Percentiles rank a stretch among this genome's conserved stretches.
These are phyloP conservation scores for Lobulomyces angularis DNA, from an alignment of 192 early-diverging fungal species.

Conservation along the genomic window DNA sequence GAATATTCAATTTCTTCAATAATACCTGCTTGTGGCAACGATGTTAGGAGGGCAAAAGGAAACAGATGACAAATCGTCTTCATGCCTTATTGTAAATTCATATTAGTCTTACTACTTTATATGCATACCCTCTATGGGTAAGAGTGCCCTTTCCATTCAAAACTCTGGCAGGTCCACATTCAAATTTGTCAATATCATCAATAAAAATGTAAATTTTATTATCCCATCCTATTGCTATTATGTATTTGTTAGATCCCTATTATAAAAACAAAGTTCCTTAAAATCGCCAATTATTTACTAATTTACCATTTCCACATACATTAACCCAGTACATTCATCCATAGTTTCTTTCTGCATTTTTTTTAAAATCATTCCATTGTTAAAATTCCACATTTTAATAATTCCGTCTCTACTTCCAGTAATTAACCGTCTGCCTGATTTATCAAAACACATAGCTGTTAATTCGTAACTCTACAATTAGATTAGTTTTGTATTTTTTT, in stretches of 20 bases:
- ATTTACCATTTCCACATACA: constrained; percentile 42
- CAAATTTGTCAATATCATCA: constrained; percentile 41
- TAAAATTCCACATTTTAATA: constrained; percentile 61
- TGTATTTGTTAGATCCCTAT: constrained; percentile 41
- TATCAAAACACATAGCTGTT: constrained; percentile 51
- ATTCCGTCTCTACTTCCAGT: constrained; percentile 46
- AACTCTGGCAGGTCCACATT: constrained; percentile 32
- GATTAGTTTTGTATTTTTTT: neutral
- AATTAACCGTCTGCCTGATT: constrained; percentile 34
- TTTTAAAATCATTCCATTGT: constrained; percentile 49
- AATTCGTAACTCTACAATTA: constrained; percentile 38
- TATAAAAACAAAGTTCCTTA: constrained; percentile 5
- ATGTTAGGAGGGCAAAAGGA: constrained; percentile 7
- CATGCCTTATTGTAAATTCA: constrained; percentile 5
- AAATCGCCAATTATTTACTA: neutral
- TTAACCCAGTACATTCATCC: constrained; percentile 37
- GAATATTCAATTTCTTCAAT: too few relatives aligned
- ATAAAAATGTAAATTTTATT: constrained; percentile 40
- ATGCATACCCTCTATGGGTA: constrained; percentile 21
- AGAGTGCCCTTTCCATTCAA: constrained; percentile 28
- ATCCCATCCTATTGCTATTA: constrained; percentile 50
- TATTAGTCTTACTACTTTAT: neutral
- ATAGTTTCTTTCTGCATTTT: constrained; percentile 34
- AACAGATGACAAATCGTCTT: constrained; percentile 8
- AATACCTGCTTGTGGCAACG: constrained; percentile 8